Conservation (phyloP, 2,329 filamentous ascomycete species). For the Mycocentrospora acerina region DNA sequence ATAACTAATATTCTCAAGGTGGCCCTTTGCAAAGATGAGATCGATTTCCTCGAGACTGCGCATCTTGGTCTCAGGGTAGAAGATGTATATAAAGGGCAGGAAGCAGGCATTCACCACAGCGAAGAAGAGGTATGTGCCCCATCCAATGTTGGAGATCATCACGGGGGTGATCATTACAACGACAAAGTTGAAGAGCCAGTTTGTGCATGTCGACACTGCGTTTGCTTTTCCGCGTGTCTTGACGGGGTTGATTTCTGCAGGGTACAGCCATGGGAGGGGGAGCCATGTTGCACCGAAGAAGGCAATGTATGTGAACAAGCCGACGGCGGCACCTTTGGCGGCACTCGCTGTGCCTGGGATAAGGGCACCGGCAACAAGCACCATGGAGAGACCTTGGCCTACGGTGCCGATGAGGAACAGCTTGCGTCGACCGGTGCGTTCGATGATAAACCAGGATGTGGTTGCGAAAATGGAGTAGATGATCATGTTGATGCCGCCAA, state of each 20-base stretch:
- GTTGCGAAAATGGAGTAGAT: slow-evolving; percentile 59
- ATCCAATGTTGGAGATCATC: slow-evolving; percentile 35
- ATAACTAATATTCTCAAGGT: slow-evolving; percentile 59
- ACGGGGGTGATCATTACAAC: slow-evolving; percentile 44
- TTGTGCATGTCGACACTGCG: slow-evolving; percentile 53
- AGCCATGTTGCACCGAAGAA: slow-evolving; percentile 66
- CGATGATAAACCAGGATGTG: slow-evolving; percentile 65
- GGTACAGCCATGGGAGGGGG: slow-evolving; percentile 60
- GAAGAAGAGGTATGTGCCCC: slow-evolving; percentile 49
- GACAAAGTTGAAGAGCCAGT: slow-evolving; percentile 55
- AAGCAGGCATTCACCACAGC: slow-evolving; percentile 53
- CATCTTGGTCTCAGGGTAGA: slow-evolving; percentile 56
- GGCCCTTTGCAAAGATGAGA: slow-evolving; percentile 45
- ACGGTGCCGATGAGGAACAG: slow-evolving; percentile 46
- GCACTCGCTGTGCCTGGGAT: slow-evolving; percentile 36
- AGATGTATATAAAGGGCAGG: slow-evolving; percentile 54
- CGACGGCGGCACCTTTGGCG: slow-evolving; percentile 55
- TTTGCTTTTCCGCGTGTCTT: slow-evolving; percentile 57
- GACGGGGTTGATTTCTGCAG: slow-evolving; percentile 54
- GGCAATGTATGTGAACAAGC: slow-evolving; percentile 67
- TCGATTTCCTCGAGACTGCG: slow-evolving; percentile 54
- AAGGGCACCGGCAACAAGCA: slow-evolving; percentile 41
- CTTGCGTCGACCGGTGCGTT: slow-evolving; percentile 57
- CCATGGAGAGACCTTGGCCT: slow-evolving; percentile 59
- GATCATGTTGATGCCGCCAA: slow-evolving; percentile 56